Percentiles rank a stretch among this genome's conserved stretches.
phyloP scores from a whole-genome alignment of 73 alveolate genomes.

The Paramecium caudatum region DNA sequence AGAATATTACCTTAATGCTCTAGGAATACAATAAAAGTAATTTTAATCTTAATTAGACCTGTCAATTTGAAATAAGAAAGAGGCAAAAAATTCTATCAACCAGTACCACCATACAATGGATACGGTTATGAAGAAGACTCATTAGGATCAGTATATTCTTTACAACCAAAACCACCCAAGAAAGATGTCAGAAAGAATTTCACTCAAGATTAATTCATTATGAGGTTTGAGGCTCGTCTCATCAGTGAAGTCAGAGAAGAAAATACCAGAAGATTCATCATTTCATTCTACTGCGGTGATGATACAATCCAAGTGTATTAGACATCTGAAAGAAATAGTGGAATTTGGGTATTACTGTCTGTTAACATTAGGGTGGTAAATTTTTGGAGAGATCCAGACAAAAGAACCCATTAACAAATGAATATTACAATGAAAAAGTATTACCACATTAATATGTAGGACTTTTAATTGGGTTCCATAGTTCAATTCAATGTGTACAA shows the following conservation, averaged over 20 bases:
- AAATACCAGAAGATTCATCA: conserved; percentile 92
- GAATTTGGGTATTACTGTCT: conserved; percentile 26
- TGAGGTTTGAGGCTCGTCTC: conserved; percentile 93
- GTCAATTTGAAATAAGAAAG: conserved; percentile 85
- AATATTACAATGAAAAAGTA: conserved; percentile 48
- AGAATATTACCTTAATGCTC: conserved; percentile 90
- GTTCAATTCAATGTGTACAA: conserved; percentile 52
- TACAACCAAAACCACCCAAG: conserved; percentile 92
- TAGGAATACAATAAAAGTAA: conserved; percentile 84
- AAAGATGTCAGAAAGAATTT: conserved; percentile 92
- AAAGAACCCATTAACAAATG: conserved; percentile 60
- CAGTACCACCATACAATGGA: conserved; percentile 97
- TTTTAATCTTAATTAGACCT: conserved; percentile 67
- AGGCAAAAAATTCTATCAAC: conserved; percentile 85
- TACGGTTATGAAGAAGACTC: conserved; percentile 97
- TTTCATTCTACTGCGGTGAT: conserved; percentile 96
- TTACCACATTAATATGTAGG: not conserved
- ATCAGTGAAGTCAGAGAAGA: conserved; percentile 94
- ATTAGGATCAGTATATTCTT: conserved; percentile 88
- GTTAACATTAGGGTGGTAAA: conserved; percentile 37
- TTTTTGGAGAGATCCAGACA: conserved; percentile 51
- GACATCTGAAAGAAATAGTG: conserved; percentile 83
- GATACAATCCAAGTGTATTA: conserved; percentile 95
- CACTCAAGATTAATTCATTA: conserved; percentile 93
- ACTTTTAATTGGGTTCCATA: conserved; percentile 37